A percentile compares a stretch with the other conserved stretches of the same genome.
Evolutionary conservation across 192 early-diverging fungal species (phyloP).

Genomic region (Phlyctochytrium arcticum): DNA sequence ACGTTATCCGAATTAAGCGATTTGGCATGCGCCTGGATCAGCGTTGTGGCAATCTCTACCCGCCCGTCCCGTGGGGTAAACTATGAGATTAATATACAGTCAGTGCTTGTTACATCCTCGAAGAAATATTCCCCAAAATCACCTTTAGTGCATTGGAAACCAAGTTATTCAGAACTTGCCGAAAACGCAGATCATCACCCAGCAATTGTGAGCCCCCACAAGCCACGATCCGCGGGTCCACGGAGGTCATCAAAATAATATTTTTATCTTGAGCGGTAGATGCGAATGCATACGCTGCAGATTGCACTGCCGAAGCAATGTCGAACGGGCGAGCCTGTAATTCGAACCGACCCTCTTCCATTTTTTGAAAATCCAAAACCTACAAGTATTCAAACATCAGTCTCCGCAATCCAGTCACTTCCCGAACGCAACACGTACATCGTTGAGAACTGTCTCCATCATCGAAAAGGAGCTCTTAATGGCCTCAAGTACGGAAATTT

Average conservation of each 20-base stretch:
- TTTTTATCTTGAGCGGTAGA: constrained; percentile 8
- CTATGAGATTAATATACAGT: neutral
- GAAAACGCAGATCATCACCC: constrained; percentile 7
- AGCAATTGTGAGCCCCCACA: neutral
- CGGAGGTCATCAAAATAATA: neutral
- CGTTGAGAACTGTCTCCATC: constrained; percentile 16
- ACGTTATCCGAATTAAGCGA: neutral
- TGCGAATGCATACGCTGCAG: neutral
- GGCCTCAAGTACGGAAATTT: neutral
- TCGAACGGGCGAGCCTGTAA: constrained; percentile 20
- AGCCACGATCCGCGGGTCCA: neutral
- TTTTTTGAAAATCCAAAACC: constrained; percentile 15
- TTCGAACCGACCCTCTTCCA: constrained; percentile 21
- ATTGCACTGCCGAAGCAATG: constrained; percentile 3
- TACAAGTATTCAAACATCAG: neutral
- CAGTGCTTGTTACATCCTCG: too few relatives aligned
- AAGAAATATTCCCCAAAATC: too few relatives aligned
- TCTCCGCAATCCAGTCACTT: too few relatives aligned
- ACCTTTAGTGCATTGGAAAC: constrained; percentile 12
- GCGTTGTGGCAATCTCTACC: neutral
- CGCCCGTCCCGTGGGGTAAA: constrained; percentile 1
- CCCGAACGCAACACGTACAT: neutral
- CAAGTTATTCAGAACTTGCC: constrained; percentile 15
- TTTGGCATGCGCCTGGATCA: neutral
- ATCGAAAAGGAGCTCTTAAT: constrained; percentile 5